These are phyloP conservation scores for Fusarium sp. DNA, from an alignment of 2,329 filamentous ascomycete genomes.

Conservation along the genomic window DNA sequence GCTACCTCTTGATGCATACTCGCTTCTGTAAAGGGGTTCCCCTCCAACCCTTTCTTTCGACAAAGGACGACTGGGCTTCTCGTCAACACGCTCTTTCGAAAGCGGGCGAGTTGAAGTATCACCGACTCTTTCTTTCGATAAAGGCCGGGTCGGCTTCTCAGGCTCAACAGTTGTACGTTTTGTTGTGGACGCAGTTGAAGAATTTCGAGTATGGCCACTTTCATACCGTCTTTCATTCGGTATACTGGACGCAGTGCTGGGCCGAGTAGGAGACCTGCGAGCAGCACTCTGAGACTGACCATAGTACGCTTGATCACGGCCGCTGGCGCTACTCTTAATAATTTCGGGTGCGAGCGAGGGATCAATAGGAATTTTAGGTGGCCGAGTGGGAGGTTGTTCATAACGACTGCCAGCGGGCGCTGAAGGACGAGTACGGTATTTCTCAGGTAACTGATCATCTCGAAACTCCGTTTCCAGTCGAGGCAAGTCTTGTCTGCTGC, in stretches of 20 bases:
- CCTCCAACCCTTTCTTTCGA: conserved; percentile 48
- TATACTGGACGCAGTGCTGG: conserved; percentile 45
- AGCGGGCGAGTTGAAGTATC: conserved; percentile 43
- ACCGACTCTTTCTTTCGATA: conserved; percentile 48
- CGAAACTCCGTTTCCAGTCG: conserved; percentile 57
- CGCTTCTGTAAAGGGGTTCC: conserved; percentile 41
- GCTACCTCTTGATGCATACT: conserved; percentile 44
- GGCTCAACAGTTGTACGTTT: conserved; percentile 47
- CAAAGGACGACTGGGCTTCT: conserved; percentile 43
- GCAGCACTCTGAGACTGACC: conserved; percentile 27
- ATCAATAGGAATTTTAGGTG: conserved; percentile 48
- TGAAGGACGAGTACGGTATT: conserved; percentile 53
- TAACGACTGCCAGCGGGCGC: conserved; percentile 47
- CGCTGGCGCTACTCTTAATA: conserved; percentile 54
- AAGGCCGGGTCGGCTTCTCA: conserved; percentile 43
- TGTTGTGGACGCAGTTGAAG: conserved; percentile 44
- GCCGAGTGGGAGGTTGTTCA: conserved; percentile 47
- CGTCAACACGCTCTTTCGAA: conserved; percentile 48
- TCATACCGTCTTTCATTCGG: conserved; percentile 45
- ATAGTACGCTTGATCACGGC: conserved; percentile 57
- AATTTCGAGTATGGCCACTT: conserved; percentile 37
- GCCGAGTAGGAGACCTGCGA: conserved; percentile 47
- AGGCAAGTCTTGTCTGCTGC: conserved; percentile 56
- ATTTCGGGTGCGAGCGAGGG: conserved; percentile 56
- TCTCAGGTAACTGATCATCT: conserved; percentile 44